Evolutionary conservation across 148 eudicot species (phyloP), one percentile per base, ranked within the genome.

Genomic region (Chenopodium album): DNA sequence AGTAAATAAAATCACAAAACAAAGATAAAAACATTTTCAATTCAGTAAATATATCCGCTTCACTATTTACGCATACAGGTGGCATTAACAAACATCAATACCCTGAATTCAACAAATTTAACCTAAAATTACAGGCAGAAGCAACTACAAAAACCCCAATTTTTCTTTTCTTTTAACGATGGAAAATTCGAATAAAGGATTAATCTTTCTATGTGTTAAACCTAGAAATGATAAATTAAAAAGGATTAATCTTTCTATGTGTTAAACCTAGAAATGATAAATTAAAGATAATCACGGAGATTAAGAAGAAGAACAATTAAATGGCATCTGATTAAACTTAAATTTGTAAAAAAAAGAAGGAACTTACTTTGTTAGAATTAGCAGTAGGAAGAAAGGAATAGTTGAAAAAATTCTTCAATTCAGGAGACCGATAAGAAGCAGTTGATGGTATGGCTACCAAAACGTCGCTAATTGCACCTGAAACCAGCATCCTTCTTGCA

Each of bases 401-500:
- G 78, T 88, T 87, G 31, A 81, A 83, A 73, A 69, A 76, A 71
- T 50, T 28, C 63, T 84, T 89, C 66, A 71, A 81, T 77, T 84
- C 87, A 74, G 80, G 72, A 23, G 85, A 83, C 84, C 85, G 87
- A 82, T 81, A 85, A 64, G 66, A 84, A 46, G 76, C 82, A 46
- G 90, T 41, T 26, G 85, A 80, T 4, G 91, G 90, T 9, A 80
- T 80, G 22, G 83, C 79, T 67, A 88, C 86, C 79, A 87, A 69
- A n/a, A 86, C 87, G 81, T 91, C 94, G 79, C 83, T 81, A 12
- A 89, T 82, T 4, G 79, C 86, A 22, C 91, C 94, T 41, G 86
- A 82, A 20, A 88, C 86, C 78, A 80, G 86, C 92, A 91, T 91
- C 81, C 22, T 19, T n/a, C 11, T 31, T 17, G 17, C 47, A 11